Base-by-base conservation (phyloP, 1,139 yeast genomes). In the Eremothecium gossypii region DNA sequence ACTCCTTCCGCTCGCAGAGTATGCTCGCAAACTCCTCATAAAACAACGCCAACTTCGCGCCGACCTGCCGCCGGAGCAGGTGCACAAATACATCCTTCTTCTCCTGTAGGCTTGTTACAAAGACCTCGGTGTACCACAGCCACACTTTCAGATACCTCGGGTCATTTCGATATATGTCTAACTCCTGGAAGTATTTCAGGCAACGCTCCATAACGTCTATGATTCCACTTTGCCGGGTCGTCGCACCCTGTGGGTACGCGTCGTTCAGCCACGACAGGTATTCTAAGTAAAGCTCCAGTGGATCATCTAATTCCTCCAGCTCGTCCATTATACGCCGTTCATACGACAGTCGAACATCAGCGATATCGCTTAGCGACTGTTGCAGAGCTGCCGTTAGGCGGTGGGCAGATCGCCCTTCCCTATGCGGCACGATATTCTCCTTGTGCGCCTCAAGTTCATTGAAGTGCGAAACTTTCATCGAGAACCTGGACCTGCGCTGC, bases 131-230 rank as follows among this genome's bases (percentile, higher is more conserved):
- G 38, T 59, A 59, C 49, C 55, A 52, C 7, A 89, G 64, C 96
- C 98, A 91, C 1, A 87, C 71, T 48, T 71, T 73, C 41, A 91
- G 64, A 58, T 84, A 89, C 40, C 96, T 65, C 0, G 87, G 76
- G 57, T 89, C 96, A 58, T 89, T 83, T 48, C 78, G 80, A 60
- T 87, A 89, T 50, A 74, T 76, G 1, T 65, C 60, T 23, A 71
- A 71, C 52, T 83, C 87, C 51, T 81, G 69, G 55, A 86, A 85
- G 49, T 70, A 70, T 30, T 79, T 73, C 0, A 95, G 79, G 50
- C 94, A 82, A 39, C 79, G 65, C 57, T 87, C 96, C 26, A 87
- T 66, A 4, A 84, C 60, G 17, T 65, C 69, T 13, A 86, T 65
- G 41, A 86, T 66, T 0, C 87, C 89, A 49, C 87, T 81, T 33